Evolutionary conservation across 768 basidiomycete species (phyloP).

Genomic region (Tephrocybe rancida): DNA sequence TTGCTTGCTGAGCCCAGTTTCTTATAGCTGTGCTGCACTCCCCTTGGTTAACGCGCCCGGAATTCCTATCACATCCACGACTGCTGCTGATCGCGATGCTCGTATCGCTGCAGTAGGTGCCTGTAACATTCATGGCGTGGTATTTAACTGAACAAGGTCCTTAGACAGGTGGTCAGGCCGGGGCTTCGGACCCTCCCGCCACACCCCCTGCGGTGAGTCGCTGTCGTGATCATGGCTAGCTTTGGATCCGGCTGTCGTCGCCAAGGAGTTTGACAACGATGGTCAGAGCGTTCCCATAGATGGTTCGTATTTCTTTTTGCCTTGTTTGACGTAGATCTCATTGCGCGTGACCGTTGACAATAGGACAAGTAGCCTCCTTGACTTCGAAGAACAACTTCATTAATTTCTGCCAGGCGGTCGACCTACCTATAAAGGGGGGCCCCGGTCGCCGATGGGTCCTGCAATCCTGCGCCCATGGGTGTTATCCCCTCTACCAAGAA

Average conservation of each 20-base stretch:
- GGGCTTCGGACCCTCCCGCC: neutral
- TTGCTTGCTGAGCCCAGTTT: neutral
- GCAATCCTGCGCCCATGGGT: slow-evolving; percentile 63
- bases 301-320: slow-evolving; percentile 20
- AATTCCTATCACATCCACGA: slow-evolving; percentile 54
- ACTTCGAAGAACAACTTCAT: slow-evolving; percentile 65
- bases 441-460: slow-evolving; percentile 53
- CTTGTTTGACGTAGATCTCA: neutral
- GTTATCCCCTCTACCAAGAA: slow-evolving; percentile 48
- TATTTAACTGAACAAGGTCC: neutral
- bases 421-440: slow-evolving; percentile 56
- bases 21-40: slow-evolving; percentile 47
- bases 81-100: slow-evolving; percentile 43
- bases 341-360: neutral
- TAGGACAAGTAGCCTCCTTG: slow-evolving; percentile 53
- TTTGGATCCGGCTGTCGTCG: slow-evolving; percentile 48
- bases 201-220: neutral
- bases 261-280: slow-evolving; percentile 45
- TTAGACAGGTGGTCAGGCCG: slow-evolving; percentile 18
- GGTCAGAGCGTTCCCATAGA: slow-evolving; percentile 46
- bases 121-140: neutral
- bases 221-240: slow-evolving; percentile 21
- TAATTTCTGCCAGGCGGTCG: slow-evolving; percentile 51
- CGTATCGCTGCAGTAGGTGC: slow-evolving; percentile 48
- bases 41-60: slow-evolving; percentile 53